A percentile compares a stretch with the other conserved stretches of the same genome.
Conservation (phyloP, 352 stramenopile species). For the Globisporangium splendens region DNA sequence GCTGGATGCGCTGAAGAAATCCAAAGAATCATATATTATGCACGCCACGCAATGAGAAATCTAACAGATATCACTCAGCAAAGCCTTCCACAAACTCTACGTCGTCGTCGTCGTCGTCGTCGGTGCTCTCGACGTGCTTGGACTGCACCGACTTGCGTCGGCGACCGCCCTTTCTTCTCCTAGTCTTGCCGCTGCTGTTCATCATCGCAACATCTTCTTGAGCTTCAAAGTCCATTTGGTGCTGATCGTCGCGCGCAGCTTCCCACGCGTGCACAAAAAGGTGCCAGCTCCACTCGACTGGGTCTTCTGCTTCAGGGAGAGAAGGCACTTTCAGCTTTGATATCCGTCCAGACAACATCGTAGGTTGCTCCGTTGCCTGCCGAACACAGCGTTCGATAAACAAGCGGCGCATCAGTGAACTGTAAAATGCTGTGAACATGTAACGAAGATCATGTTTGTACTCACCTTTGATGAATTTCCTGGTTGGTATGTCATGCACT, state of each 20-base stretch:
- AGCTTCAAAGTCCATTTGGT: constrained; percentile 63
- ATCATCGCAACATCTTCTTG: constrained; percentile 18
- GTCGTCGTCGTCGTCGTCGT: constrained; percentile 19
- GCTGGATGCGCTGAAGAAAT: constrained; percentile 35
- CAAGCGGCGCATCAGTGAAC: too few relatives aligned
- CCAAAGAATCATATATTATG: constrained; percentile 13
- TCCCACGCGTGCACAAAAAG: constrained; percentile 53
- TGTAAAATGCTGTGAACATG: background rate
- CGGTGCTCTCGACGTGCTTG: constrained; percentile 18
- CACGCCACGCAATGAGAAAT: constrained; percentile 5
- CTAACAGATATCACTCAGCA: constrained; percentile 4
- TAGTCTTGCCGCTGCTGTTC: constrained; percentile 11
- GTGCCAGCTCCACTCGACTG: constrained; percentile 51
- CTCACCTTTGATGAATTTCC: constrained; percentile 38
- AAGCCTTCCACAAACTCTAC: constrained; percentile 16
- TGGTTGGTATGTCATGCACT: constrained; percentile 80
- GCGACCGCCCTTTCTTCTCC: constrained; percentile 29
- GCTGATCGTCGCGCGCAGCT: constrained; percentile 59
- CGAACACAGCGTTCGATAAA: background rate
- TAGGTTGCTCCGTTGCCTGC: constrained; percentile 27
- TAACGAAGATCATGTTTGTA: background rate
- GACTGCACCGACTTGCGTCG: constrained; percentile 27
- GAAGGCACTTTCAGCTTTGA: constrained; percentile 19
- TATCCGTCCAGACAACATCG: constrained; percentile 18
- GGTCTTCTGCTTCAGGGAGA: constrained; percentile 15